Percentiles rank a stretch among this genome's conserved stretches.
phyloP scores from a whole-genome alignment of 345 rosid genomes.

The Brassica cretica region DNA sequence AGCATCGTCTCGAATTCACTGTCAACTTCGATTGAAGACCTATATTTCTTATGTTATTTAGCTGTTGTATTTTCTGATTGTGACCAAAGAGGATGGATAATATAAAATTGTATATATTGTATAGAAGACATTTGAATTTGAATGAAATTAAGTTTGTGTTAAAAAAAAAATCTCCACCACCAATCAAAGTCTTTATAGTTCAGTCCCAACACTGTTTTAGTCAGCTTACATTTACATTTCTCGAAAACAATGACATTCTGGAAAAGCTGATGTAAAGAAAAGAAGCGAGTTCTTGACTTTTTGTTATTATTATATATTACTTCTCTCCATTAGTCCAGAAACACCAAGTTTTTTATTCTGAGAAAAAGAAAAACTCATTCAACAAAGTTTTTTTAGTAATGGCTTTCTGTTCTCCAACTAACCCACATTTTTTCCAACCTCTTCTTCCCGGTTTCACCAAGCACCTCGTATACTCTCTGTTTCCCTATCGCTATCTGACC shows the following conservation, averaged over 20 bases:
- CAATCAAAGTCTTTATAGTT: not conserved
- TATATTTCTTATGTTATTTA: too few species aligned
- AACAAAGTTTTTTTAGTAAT: not conserved
- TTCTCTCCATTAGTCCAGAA: not conserved
- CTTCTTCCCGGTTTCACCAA: constrained; percentile 31
- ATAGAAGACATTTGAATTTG: too few species aligned
- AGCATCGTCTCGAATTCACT: too few species aligned
- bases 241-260: not conserved
- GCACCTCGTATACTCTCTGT: constrained; percentile 20
- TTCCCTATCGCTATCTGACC: not conserved
- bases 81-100: too few species aligned
- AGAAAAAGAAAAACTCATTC: not conserved
- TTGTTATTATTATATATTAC: not conserved
- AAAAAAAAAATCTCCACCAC: not conserved
- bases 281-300: not conserved
- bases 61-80: too few species aligned
- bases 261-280: not conserved
- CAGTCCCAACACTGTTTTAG: not conserved
- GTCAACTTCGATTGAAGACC: too few species aligned
- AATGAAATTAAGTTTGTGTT: too few species aligned
- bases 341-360: not conserved
- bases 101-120: too few species aligned
- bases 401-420: constrained; percentile 13
- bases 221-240: not conserved
- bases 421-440: constrained; percentile 33